Percentiles rank a stretch among this genome's conserved stretches.
Evolutionary conservation across 2,329 filamentous ascomycete genomes (phyloP).

Genomic region (Clonostachys solani): DNA sequence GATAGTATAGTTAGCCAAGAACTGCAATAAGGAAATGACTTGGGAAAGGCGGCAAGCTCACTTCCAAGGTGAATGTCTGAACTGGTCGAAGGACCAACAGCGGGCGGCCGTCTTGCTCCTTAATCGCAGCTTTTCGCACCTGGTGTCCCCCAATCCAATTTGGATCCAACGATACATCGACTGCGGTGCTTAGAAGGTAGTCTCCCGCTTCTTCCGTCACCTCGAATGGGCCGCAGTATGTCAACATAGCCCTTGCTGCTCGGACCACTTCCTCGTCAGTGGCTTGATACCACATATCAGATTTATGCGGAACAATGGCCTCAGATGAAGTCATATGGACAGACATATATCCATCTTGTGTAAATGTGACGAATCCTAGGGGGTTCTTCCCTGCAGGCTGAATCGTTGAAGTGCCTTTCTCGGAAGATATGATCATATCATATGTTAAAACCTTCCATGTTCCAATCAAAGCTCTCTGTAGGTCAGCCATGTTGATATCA

Average conservation of each 20-base stretch:
- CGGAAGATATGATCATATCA: not conserved
- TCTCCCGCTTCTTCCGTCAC: not conserved
- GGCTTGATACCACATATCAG: not conserved
- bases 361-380: not conserved
- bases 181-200: not conserved
- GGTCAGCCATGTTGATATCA: too few species aligned
- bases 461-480: not conserved
- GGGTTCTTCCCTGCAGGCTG: not conserved
- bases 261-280: not conserved
- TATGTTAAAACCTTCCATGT: not conserved
- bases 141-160: not conserved
- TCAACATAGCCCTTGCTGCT: not conserved
- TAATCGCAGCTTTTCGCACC: not conserved
- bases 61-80: not conserved
- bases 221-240: not conserved
- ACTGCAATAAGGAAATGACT: too few species aligned
- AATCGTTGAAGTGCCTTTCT: not conserved
- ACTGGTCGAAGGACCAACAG: not conserved
- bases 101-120: not conserved
- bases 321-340: not conserved
- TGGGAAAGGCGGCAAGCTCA: not conserved
- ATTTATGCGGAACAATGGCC: not conserved
- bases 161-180: not conserved
- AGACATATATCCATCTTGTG: not conserved
- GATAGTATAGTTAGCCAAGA: too few species aligned